Evolutionary conservation across 441 rosid species (phyloP).

Genomic region (Isatis lusitanica): DNA sequence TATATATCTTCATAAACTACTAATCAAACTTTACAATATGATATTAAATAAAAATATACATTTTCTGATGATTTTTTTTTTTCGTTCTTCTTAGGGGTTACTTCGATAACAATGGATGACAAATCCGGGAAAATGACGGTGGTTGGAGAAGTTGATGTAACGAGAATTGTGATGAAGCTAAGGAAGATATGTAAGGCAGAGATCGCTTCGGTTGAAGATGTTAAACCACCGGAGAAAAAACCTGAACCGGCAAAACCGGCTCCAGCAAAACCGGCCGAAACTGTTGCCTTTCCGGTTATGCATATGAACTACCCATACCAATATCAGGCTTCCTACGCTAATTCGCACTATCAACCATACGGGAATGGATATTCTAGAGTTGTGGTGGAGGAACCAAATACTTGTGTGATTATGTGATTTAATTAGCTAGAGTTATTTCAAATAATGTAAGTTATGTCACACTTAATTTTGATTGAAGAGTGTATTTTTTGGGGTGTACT

Average conservation of each 20-base stretch:
- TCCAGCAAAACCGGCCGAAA: constrained; percentile 1
- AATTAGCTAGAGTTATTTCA: not conserved
- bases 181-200: constrained; percentile 55
- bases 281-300: constrained; percentile 17
- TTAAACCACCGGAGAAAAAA: constrained; percentile 63
- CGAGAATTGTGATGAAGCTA: constrained; percentile 47
- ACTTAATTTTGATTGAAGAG: constrained; percentile 5
- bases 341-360: constrained; percentile 5
- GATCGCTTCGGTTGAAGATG: constrained; percentile 59
- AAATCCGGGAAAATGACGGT: constrained; percentile 69
- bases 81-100: constrained; percentile 39
- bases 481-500: not conserved
- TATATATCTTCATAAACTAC: not conserved
- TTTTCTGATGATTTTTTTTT: not conserved
- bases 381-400: constrained; percentile 26
- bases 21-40: not conserved
- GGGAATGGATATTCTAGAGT: not conserved
- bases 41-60: not conserved
- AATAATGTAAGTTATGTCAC: not conserved
- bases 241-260: constrained; percentile 44
- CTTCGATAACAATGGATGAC: constrained; percentile 50
- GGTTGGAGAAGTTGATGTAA: constrained; percentile 52
- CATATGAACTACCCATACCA: constrained; percentile 9
- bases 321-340: not conserved
- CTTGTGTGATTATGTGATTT: constrained; percentile 33